phyloP scores from a whole-genome alignment of 257 asterid species.

The Knoxia roxburghii region DNA sequence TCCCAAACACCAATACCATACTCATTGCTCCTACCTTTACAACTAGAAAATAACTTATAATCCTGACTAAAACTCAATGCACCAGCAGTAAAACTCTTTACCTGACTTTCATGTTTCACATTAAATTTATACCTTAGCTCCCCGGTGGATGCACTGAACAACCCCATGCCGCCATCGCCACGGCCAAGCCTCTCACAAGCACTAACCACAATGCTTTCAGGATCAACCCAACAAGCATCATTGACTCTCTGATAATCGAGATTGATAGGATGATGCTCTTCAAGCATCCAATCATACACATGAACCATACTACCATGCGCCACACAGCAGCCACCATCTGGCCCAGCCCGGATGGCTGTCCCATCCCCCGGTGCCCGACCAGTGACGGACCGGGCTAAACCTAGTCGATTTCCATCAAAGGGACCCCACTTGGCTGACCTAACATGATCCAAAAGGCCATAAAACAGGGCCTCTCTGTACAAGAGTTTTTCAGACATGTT shows the following conservation, averaged over 20 bases:
- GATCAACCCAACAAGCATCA: conserved; percentile 71
- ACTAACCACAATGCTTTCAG: conserved; percentile 57
- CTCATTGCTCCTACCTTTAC: conserved; percentile 85
- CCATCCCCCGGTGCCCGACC: conserved; percentile 92
- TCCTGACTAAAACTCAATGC: conserved; percentile 66
- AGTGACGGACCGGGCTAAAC: conserved; percentile 31
- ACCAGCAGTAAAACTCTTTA: conserved; percentile 74
- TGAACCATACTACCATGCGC: conserved; percentile 95
- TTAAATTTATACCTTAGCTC: conserved; percentile 60
- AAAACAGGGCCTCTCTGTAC: conserved; percentile 66
- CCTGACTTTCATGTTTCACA: conserved; percentile 64
- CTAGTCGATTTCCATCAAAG: conserved; percentile 75
- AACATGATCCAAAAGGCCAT: conserved; percentile 71
- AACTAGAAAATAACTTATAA: conserved; percentile 73
- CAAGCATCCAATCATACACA: conserved; percentile 89
- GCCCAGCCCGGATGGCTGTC: conserved; percentile 85
- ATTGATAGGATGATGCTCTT: conserved; percentile 67
- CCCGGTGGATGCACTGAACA: conserved; percentile 56
- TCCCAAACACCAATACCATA: conserved; percentile 96
- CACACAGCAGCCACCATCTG: conserved; percentile 90
- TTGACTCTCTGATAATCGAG: conserved; percentile 91
- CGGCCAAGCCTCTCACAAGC: conserved; percentile 80
- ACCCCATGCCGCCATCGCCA: conserved; percentile 86
- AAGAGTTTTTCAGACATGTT: conserved; percentile 58
- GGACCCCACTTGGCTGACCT: conserved; percentile 83